Base-by-base conservation (phyloP, 208 protist species). In the Wallacemonas collosoma region DNA sequence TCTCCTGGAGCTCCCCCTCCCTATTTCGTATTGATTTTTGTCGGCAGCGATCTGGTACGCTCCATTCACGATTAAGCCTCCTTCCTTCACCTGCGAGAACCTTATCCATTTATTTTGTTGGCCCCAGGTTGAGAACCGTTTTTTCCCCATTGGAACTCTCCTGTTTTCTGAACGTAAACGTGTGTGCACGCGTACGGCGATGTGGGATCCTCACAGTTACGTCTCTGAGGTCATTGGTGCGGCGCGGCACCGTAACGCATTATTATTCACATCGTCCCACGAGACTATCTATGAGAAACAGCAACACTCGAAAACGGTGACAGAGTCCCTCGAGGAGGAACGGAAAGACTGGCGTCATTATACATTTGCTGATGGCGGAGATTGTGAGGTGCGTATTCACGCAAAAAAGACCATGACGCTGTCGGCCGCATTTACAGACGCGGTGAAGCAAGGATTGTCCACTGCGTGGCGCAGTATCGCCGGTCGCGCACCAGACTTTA, bases 181-280 rank as follows among this genome's bases (percentile, higher is more conserved):
- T 58, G 26, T 26, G 26, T 0, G 26, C 26, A 58, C 8, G 9
- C 57, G 39, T 11, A 63, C 6, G 5, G 50, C 7, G 3, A 65
- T 65, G 60, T 85, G 75, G 80, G 72, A 85, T 69, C 80, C 75
- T 51, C 71, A 66, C 35, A 85, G 80, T 54, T 85, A 81, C 69
- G 64, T 85, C 44, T 53, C 75, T 9, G 71, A 85, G 44, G 80
- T 70, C 0, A 70, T 81, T 38, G 71, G 56, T 7, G 44, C 63
- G 9, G 50, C 64, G 55, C 69, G 44, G 14, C 60, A 65, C n/a
- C 48, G 73, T 45, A 60, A 35, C 56, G 45, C 47, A 68, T 40
- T 3, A 58, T 51, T 43, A 3, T 45, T 45, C 36, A 17, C 61
- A 57, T 40, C 12, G 14, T 54, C 65, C 47, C 38, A 47, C 75